A percentile compares a stretch with the other conserved stretches of the same genome.
These are phyloP conservation scores for Mallotus nudiflorus DNA, from an alignment of 345 rosid genomes.

Conservation along the genomic window DNA sequence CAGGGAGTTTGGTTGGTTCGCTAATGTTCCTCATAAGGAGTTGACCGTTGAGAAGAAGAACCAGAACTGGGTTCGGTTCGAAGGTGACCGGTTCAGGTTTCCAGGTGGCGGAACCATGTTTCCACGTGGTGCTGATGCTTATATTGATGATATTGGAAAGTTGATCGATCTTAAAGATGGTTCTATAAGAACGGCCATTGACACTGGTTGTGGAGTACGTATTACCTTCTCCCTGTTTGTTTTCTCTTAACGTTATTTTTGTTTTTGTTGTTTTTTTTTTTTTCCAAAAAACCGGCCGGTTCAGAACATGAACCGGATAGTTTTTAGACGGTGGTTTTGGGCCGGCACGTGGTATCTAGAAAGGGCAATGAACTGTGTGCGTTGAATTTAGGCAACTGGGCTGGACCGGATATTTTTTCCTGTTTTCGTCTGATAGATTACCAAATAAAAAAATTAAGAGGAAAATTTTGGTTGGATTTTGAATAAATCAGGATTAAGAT, in stretches of 20 bases:
- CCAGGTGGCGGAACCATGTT: slow-evolving; percentile 99
- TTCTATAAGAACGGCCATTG: slow-evolving; percentile 82
- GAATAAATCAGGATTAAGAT: neutral
- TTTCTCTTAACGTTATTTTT: neutral
- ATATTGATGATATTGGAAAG: slow-evolving; percentile 73
- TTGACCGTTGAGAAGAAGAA: slow-evolving; percentile 80
- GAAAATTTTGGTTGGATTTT: neutral
- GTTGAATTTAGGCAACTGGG: neutral
- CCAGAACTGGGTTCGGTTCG: slow-evolving; percentile 82
- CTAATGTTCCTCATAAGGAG: slow-evolving; percentile 88
- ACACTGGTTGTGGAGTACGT: slow-evolving; percentile 98
- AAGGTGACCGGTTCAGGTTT: slow-evolving; percentile 67
- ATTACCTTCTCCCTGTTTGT: neutral
- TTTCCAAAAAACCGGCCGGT: slow-evolving; percentile 1
- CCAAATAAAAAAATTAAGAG: neutral
- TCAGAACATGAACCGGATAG: slow-evolving; percentile 12
- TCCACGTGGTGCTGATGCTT: slow-evolving; percentile 81
- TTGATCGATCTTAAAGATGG: slow-evolving; percentile 82
- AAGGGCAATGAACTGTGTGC: neutral
- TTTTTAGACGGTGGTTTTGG: neutral
- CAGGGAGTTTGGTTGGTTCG: slow-evolving; percentile 79
- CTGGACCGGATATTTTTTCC: neutral
- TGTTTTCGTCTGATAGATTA: too few species aligned
- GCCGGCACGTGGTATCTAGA: neutral
- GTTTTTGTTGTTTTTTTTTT: neutral